Percentiles rank a stretch among this genome's conserved stretches.
Conservation (phyloP, 2,329 filamentous ascomycete genomes). For the Furcasterigmium sp. region DNA sequence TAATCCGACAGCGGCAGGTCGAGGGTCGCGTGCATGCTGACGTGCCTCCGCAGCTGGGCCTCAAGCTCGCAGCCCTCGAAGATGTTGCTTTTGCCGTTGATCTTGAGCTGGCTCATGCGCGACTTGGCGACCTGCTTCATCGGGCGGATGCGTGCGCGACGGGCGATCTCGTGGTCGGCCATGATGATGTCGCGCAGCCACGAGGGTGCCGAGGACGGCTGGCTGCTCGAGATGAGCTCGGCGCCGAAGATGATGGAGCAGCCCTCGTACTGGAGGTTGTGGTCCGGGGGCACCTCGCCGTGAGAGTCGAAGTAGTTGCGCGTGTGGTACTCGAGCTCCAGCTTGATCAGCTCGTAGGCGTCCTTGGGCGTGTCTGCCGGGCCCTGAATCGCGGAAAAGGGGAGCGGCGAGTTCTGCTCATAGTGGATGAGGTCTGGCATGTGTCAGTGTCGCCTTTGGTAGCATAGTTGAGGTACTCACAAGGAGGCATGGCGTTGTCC, state of each 20-base stretch:
- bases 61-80: conserved; percentile 22
- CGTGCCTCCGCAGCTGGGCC: conserved; percentile 6
- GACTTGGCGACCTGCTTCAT: conserved; percentile 16
- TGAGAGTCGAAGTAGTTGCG: conserved; percentile 16
- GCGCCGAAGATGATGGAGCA: conserved; percentile 22
- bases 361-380: conserved; percentile 14
- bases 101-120: conserved; percentile 14
- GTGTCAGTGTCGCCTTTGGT: background rate
- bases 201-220: conserved; percentile 5
- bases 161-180: conserved; percentile 5
- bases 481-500: conserved; percentile 35
- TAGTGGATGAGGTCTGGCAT: conserved; percentile 7
- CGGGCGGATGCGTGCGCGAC: conserved; percentile 15
- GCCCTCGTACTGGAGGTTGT: conserved; percentile 16
- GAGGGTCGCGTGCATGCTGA: conserved; percentile 4
- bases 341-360: conserved; percentile 29
- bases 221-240: conserved; percentile 10
- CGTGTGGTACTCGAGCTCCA: conserved; percentile 24
- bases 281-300: conserved; percentile 12
- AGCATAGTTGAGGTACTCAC: conserved; percentile 14
- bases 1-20: conserved; percentile 6
- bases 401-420: conserved; percentile 3
- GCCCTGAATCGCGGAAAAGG: conserved; percentile 5
- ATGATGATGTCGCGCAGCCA: conserved; percentile 21
- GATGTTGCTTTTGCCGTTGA: conserved; percentile 19